These are phyloP conservation scores for Nemania abortiva DNA, from an alignment of 2,329 filamentous ascomycete species.

Conservation along the genomic window DNA sequence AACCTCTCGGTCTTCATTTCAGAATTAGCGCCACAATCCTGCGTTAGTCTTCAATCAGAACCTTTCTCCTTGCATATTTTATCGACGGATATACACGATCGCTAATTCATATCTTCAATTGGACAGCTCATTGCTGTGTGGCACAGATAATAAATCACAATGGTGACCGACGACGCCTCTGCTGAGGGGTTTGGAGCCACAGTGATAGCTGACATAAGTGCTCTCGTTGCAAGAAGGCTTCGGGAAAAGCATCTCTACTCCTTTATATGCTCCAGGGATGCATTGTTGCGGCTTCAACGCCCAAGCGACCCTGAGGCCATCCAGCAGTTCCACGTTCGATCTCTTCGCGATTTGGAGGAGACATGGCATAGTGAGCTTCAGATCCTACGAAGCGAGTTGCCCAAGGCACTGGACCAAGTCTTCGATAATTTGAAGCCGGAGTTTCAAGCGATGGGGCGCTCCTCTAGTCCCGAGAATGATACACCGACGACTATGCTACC, in stretches of 20 bases:
- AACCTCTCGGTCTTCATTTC: too few species aligned
- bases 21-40: neutral
- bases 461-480: neutral
- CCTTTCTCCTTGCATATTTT: neutral
- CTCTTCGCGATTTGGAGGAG: conserved; percentile 6
- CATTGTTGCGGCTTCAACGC: conserved; percentile 1
- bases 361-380: conserved; percentile 15
- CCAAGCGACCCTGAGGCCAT: conserved; percentile 2
- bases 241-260: conserved; percentile 19
- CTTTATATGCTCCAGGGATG: conserved; percentile 20
- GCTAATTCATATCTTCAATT: too few species aligned
- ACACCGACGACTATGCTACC: neutral
- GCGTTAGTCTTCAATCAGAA: neutral
- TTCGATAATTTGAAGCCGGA: conserved; percentile 20
- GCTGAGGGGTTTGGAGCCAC: conserved; percentile 8
- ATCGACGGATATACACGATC: too few species aligned
- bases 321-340: conserved; percentile 1
- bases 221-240: conserved; percentile 16
- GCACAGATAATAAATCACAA: conserved; percentile 2
- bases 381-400: conserved; percentile 21
- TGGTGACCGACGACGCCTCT: conserved; percentile 4
- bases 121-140: too few species aligned
- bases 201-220: conserved; percentile 20
- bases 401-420: conserved; percentile 25
- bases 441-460: neutral